A percentile compares a stretch with the other conserved stretches of the same genome.
phyloP scores from a whole-genome alignment of 257 asterid genomes.

The Thymus quinquecostatus region DNA sequence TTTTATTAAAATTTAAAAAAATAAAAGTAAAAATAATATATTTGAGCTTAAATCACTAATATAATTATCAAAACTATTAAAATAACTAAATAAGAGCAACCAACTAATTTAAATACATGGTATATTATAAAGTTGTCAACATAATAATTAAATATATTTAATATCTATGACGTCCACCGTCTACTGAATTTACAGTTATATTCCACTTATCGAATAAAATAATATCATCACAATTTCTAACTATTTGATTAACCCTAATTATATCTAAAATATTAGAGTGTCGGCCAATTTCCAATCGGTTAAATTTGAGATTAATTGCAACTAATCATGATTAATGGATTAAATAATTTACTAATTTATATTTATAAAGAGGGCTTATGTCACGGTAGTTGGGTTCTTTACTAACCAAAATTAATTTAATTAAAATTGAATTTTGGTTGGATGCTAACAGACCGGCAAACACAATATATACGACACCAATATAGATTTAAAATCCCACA shows the following conservation, averaged over 20 bases:
- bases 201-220: not conserved
- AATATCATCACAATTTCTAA: not conserved
- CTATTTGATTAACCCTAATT: not conserved
- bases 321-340: constrained; percentile 31
- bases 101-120: too few species aligned
- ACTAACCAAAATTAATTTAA: constrained; percentile 31
- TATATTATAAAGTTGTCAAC: too few species aligned
- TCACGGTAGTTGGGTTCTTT: constrained; percentile 42
- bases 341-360: not conserved
- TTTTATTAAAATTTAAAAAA: too few species aligned
- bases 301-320: not conserved
- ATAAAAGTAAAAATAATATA: too few species aligned
- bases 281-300: constrained; percentile 24
- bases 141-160: too few species aligned
- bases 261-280: constrained; percentile 26
- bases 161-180: not conserved
- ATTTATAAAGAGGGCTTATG: constrained; percentile 26
- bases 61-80: too few species aligned
- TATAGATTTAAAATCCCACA: constrained; percentile 8
- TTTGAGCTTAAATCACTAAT: too few species aligned
- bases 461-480: constrained; percentile 28
- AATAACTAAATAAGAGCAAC: too few species aligned
- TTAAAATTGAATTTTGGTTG: too few species aligned
- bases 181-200: not conserved
- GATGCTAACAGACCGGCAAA: constrained; percentile 24